Conservation (phyloP, 176 grass and related monocot genomes). For the Phoenix roebelenii region DNA sequence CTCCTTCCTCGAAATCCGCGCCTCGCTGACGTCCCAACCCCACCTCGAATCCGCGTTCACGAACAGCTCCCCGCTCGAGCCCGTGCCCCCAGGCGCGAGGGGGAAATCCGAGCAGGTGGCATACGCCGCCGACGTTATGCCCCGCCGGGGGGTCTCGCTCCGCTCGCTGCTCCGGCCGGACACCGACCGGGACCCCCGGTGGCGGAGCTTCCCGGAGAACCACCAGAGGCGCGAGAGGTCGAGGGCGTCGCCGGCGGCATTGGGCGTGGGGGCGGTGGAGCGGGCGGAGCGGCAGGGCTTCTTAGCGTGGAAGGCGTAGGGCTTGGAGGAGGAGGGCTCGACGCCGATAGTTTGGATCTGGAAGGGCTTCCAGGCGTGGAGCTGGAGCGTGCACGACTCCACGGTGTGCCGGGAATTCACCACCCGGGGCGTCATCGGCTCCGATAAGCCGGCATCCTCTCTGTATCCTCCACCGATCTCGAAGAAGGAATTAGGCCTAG, state of each 20-base stretch:
- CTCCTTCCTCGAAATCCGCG: constrained; percentile 29
- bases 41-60: constrained; percentile 23
- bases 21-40: constrained; percentile 64
- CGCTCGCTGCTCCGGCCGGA: constrained; percentile 71
- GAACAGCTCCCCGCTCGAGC: constrained; percentile 68
- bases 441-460: too few relatives aligned
- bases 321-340: constrained; percentile 3
- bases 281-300: constrained; percentile 63
- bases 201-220: constrained; percentile 52
- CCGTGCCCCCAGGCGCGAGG: constrained; percentile 47
- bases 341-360: constrained; percentile 11
- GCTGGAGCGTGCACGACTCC: constrained; percentile 18
- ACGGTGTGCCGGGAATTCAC: constrained; percentile 13
- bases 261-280: constrained; percentile 34
- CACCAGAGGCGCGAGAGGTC: constrained; percentile 43
- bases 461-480: too few relatives aligned
- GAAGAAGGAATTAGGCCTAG: too few relatives aligned
- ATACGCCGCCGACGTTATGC: constrained; percentile 16
- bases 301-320: constrained; percentile 44
- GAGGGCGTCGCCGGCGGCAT: constrained; percentile 12
- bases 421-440: constrained; percentile 8
- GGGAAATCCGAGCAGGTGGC: constrained; percentile 80
- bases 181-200: constrained; percentile 51
- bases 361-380: constrained; percentile 27
- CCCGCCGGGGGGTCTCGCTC: constrained; percentile 26